A percentile compares a stretch with the other conserved stretches of the same genome.
phyloP scores from a whole-genome alignment of 179 eudicot species.

The Corrigiola litoralis region DNA sequence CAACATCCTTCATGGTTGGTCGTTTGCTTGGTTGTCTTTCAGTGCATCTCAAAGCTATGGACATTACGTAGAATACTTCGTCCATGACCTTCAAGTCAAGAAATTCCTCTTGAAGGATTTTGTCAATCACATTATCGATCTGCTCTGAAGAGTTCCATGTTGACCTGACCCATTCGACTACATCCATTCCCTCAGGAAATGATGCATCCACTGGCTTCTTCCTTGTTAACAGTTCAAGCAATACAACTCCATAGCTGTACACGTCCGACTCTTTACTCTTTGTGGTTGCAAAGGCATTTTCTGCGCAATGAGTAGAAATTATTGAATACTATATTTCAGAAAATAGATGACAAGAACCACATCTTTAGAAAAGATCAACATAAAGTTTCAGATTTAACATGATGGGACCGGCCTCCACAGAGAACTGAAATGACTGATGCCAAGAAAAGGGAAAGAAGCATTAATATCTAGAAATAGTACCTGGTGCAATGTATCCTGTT shows the following conservation, averaged over 20 bases:
- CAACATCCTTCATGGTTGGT: slow-evolving; percentile 68
- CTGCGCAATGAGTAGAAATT: no score
- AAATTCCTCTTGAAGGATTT: slow-evolving; percentile 37
- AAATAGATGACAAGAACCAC: no score
- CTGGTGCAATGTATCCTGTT: slow-evolving; percentile 8
- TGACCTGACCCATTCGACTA: slow-evolving; percentile 52
- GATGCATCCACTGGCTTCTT: slow-evolving; percentile 50
- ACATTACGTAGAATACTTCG: slow-evolving; percentile 44
- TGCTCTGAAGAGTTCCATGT: slow-evolving; percentile 32
- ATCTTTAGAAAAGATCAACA: no score
- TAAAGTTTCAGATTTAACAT: no score
- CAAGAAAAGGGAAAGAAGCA: no score
- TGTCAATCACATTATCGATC: slow-evolving; percentile 43
- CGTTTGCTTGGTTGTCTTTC: slow-evolving; percentile 51
- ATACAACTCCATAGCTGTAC: slow-evolving; percentile 65
- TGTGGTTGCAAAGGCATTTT: slow-evolving; percentile 46
- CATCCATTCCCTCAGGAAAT: slow-evolving; percentile 33
- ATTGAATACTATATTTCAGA: no score
- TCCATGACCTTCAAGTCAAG: slow-evolving; percentile 38
- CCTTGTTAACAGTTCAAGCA: slow-evolving; percentile 54
- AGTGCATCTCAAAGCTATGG: slow-evolving; percentile 57
- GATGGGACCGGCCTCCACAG: no score
- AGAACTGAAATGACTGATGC: no score
- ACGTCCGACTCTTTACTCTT: slow-evolving; percentile 60
- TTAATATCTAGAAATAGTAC: no score